These are phyloP conservation scores for Mycogone perniciosa DNA, from an alignment of 2,329 filamentous ascomycete species.

Conservation along the genomic window DNA sequence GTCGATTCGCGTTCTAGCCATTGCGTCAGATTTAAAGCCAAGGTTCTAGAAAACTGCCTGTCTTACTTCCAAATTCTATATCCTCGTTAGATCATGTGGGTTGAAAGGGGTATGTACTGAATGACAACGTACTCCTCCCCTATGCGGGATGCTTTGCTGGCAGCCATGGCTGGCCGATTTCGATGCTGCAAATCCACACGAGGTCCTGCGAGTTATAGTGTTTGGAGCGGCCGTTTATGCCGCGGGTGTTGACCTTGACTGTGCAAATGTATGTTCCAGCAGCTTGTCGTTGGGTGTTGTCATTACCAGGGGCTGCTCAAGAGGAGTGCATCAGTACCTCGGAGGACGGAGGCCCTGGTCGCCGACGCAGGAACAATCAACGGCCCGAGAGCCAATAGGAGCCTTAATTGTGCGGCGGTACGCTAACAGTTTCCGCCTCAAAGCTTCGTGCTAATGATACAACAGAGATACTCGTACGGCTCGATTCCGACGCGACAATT, in stretches of 20 bases:
- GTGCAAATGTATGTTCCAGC: not conserved
- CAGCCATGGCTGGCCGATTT: constrained; percentile 39
- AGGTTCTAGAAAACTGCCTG: constrained; percentile 2
- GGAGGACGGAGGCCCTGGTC: constrained; percentile 17
- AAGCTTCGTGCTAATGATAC: constrained; percentile 10
- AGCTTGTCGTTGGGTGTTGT: not conserved
- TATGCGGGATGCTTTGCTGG: constrained; percentile 54
- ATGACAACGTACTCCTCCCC: constrained; percentile 51
- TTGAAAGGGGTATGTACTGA: not conserved
- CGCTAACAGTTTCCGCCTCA: constrained; percentile 8
- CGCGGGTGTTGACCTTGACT: too few relatives aligned
- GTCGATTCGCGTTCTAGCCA: constrained; percentile 76
- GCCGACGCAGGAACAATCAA: constrained; percentile 27
- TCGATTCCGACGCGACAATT: not conserved
- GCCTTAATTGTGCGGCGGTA: not conserved
- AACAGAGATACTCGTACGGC: not conserved
- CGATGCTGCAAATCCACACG: too few relatives aligned
- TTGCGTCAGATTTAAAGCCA: constrained; percentile 23
- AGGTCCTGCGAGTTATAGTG: too few relatives aligned
- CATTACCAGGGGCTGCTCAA: too few relatives aligned
- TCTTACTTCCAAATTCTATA: constrained; percentile 87
- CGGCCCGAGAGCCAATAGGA: constrained; percentile 30
- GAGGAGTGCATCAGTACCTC: constrained; percentile 1
- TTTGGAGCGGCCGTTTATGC: too few relatives aligned
- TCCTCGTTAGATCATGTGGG: constrained; percentile 25